Conservation (phyloP, 129 eudicot genomes). For the Centrapalus pauciflorus region DNA sequence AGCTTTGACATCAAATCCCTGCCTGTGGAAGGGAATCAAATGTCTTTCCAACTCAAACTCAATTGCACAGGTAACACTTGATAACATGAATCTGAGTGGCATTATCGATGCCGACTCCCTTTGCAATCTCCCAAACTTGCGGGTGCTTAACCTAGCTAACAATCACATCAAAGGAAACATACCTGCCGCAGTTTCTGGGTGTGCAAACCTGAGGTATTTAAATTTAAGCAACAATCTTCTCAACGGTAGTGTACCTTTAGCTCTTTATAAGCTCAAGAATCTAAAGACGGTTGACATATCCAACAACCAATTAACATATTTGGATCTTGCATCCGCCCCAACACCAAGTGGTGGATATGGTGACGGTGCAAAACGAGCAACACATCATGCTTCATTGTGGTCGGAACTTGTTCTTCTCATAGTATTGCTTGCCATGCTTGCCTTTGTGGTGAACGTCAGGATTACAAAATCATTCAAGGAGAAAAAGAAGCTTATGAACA, state of each 20-base stretch:
- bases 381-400: background rate
- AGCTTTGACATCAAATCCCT: conserved; percentile 15
- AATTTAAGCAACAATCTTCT: conserved; percentile 34
- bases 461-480: conserved; percentile 17
- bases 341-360: background rate
- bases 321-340: conserved; percentile 5
- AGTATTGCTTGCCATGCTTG: conserved; percentile 28
- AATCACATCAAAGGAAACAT: conserved; percentile 30
- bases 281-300: conserved; percentile 28
- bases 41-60: conserved; percentile 9
- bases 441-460: conserved; percentile 6
- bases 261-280: conserved; percentile 24
- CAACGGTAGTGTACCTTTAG: conserved; percentile 18
- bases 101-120: conserved; percentile 26
- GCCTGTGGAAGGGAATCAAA: conserved; percentile 28
- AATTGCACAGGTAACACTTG: conserved; percentile 29
- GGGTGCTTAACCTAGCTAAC: conserved; percentile 28
- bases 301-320: conserved; percentile 4
- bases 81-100: conserved; percentile 35
- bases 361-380: background rate
- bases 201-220: conserved; percentile 20
- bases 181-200: conserved; percentile 21
- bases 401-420: conserved; percentile 28
- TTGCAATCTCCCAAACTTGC: conserved; percentile 33
- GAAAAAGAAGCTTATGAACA: conserved; percentile 7